phyloP scores from a whole-genome alignment of 208 protist genomes.

The Naegleria gruberi region DNA sequence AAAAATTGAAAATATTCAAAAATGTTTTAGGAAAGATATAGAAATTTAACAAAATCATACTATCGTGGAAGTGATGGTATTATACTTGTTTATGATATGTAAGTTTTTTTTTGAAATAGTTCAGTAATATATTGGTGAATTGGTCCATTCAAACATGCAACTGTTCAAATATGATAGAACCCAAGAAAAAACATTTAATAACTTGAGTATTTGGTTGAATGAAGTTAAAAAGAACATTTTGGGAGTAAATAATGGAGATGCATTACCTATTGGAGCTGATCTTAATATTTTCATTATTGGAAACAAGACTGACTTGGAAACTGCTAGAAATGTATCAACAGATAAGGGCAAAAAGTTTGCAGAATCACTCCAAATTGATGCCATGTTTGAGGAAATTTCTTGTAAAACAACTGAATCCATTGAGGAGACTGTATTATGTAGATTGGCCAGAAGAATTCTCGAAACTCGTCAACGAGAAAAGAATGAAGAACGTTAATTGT shows the following conservation, averaged over 20 bases:
- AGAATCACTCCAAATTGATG: not conserved
- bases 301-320: conserved; percentile 1
- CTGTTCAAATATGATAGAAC: no score
- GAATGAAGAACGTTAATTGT: no score
- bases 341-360: not conserved
- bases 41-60: conserved; percentile 31
- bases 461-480: not conserved
- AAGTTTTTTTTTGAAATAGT: conserved; percentile 29
- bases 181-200: not conserved
- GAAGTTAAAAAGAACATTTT: not conserved
- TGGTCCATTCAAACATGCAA: conserved; percentile 20
- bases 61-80: conserved; percentile 28
- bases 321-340: not conserved
- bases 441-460: not conserved
- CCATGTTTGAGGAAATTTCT: not conserved
- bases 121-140: conserved; percentile 15
- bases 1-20: not conserved
- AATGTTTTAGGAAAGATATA: conserved; percentile 8
- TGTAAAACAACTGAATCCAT: not conserved
- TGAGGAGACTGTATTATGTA: not conserved
- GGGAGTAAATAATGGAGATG: not conserved
- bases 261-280: not conserved
- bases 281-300: not conserved
- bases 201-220: not conserved
- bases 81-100: conserved; percentile 40